These are phyloP conservation scores for Boletellus sp. DNA, from an alignment of 768 basidiomycete species.

Conservation along the genomic window DNA sequence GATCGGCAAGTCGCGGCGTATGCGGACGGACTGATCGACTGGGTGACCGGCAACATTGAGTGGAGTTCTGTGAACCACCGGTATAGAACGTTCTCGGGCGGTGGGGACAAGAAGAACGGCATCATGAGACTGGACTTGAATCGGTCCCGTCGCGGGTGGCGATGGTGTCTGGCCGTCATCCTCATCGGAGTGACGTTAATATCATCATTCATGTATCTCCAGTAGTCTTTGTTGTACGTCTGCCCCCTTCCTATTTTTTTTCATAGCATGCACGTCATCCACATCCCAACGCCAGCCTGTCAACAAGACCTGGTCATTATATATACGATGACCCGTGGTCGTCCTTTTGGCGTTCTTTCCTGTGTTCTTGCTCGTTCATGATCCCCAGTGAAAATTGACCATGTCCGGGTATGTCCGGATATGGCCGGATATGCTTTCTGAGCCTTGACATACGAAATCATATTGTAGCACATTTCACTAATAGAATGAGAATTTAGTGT, in stretches of 20 bases:
- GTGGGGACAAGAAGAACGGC: slow-evolving; percentile 20
- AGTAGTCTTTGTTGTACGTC: not conserved
- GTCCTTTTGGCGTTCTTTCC: no score
- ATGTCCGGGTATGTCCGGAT: no score
- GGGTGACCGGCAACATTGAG: slow-evolving; percentile 25
- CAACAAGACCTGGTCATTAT: no score
- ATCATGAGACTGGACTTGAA: slow-evolving; percentile 18
- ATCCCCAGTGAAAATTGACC: no score
- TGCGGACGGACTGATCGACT: slow-evolving; percentile 26
- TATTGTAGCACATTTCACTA: no score
- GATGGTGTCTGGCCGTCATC: slow-evolving; percentile 3
- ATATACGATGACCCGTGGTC: no score
- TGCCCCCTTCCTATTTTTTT: not conserved
- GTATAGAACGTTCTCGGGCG: slow-evolving; percentile 22
- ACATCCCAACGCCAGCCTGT: no score
- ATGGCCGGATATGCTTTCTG: no score
- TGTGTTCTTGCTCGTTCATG: no score
- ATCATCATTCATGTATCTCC: slow-evolving; percentile 5
- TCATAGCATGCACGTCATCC: no score
- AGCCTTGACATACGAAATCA: no score
- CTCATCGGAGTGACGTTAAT: slow-evolving; percentile 4
- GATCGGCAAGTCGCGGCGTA: slow-evolving; percentile 20
- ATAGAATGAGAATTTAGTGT: no score
- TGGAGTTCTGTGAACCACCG: slow-evolving; percentile 28
- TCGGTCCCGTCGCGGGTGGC: not conserved